phyloP scores from a whole-genome alignment of 371 early-diverging fungal species.

The Syncephalastrum monosporum region DNA sequence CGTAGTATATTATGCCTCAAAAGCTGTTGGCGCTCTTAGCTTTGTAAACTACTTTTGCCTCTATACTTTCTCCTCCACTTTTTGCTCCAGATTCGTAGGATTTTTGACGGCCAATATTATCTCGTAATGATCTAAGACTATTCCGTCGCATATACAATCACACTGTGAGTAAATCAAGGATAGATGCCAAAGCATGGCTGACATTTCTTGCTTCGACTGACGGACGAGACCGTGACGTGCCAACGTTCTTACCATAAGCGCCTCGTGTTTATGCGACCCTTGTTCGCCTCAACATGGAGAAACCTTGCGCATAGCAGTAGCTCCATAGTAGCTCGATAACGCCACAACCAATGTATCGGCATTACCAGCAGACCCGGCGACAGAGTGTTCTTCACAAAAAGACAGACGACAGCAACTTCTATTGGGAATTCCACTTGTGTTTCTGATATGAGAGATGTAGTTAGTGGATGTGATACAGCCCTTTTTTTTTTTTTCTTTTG shows the following conservation, averaged over 20 bases:
- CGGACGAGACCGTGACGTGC: slow-evolving; percentile 31
- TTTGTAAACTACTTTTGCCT: slow-evolving; percentile 14
- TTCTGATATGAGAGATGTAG: too few species aligned
- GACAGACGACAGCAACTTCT: too few species aligned
- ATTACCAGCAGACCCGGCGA: not conserved
- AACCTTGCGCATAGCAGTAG: slow-evolving; percentile 45
- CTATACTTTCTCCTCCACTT: too few species aligned
- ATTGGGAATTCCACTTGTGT: too few species aligned
- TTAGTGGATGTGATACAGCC: too few species aligned
- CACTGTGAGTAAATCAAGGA: slow-evolving; percentile 43
- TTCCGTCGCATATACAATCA: slow-evolving; percentile 16
- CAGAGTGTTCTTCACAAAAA: too few species aligned
- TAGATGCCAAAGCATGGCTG: slow-evolving; percentile 48
- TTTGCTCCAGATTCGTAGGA: slow-evolving; percentile 14
- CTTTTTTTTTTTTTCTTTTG: too few species aligned
- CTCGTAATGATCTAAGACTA: slow-evolving; percentile 23
- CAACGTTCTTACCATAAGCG: slow-evolving; percentile 51
- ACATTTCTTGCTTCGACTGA: slow-evolving; percentile 23
- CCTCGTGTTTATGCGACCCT: slow-evolving; percentile 47
- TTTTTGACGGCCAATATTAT: slow-evolving; percentile 20
- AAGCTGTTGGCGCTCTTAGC: slow-evolving; percentile 23
- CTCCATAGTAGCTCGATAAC: slow-evolving; percentile 12
- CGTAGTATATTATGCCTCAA: slow-evolving; percentile 24
- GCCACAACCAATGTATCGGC: slow-evolving; percentile 14
- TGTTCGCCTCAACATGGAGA: slow-evolving; percentile 39